Percentiles rank a stretch among this genome's conserved stretches.
These are phyloP conservation scores for Steccherinum ochraceum DNA, from an alignment of 768 basidiomycete genomes.

Conservation along the genomic window DNA sequence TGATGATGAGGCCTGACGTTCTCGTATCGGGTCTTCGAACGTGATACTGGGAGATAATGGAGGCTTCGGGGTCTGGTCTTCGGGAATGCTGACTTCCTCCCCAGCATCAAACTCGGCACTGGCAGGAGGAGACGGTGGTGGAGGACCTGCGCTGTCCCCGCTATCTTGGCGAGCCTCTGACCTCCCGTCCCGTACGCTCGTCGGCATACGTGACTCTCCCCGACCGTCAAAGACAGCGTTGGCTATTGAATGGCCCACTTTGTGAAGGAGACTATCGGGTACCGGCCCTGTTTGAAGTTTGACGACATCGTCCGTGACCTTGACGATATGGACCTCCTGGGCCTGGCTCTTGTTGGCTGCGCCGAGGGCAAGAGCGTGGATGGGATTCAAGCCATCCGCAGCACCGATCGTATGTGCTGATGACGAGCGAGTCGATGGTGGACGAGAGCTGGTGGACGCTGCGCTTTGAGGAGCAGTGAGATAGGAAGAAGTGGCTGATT, in stretches of 20 bases:
- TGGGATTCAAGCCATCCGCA: slow-evolving; percentile 23
- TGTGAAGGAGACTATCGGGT: background rate
- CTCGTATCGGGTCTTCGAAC: slow-evolving; percentile 29
- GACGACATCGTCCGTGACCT: slow-evolving; percentile 44
- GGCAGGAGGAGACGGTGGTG: slow-evolving; percentile 49
- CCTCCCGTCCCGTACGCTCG: too few species aligned
- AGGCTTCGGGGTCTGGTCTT: slow-evolving; percentile 16
- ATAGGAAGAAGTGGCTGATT: slow-evolving; percentile 9
- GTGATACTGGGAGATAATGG: slow-evolving; percentile 12
- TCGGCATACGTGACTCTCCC: background rate
- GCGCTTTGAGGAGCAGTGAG: slow-evolving; percentile 9
- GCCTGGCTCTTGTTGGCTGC: slow-evolving; percentile 20
- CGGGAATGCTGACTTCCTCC: slow-evolving; percentile 1
- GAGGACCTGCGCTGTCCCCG: slow-evolving; percentile 38
- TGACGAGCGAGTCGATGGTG: slow-evolving; percentile 26
- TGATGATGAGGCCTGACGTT: slow-evolving; percentile 25
- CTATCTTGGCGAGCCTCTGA: slow-evolving; percentile 11
- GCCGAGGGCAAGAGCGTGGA: slow-evolving; percentile 25
- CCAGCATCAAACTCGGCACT: slow-evolving; percentile 26
- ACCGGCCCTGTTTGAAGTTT: slow-evolving; percentile 23
- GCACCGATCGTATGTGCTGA: slow-evolving; percentile 26
- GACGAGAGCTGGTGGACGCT: background rate
- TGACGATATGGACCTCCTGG: slow-evolving; percentile 49
- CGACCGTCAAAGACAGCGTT: background rate
- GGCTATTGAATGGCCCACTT: background rate